Evolutionary conservation across 805 yeast genomes (phyloP).

Genomic region (Kodamaea fukazawae): DNA sequence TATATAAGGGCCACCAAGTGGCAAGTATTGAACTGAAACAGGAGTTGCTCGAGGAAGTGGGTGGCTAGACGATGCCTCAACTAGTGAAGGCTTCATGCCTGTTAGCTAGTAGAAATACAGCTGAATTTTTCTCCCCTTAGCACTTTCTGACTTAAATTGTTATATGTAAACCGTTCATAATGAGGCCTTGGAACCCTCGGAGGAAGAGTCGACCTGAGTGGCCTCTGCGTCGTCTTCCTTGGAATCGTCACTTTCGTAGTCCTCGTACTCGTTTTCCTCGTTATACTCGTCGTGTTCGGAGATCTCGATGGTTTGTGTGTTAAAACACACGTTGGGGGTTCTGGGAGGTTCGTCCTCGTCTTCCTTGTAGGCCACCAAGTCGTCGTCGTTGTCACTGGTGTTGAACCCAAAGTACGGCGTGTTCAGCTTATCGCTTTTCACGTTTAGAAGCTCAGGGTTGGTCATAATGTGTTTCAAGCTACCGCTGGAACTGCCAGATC

Average conservation of each 20-base stretch:
- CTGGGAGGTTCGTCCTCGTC: neutral
- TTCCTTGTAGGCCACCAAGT: conserved; percentile 9
- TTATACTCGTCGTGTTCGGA: neutral
- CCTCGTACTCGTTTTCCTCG: conserved; percentile 3
- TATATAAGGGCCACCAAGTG: too few species aligned
- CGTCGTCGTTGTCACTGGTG: conserved; percentile 13
- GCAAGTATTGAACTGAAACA: too few species aligned
- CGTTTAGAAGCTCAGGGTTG: neutral
- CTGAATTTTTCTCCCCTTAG: too few species aligned
- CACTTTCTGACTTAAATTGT: too few species aligned
- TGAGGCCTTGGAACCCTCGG: neutral
- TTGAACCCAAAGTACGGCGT: conserved; percentile 4
- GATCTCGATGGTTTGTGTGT: neutral
- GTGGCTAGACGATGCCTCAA: too few species aligned
- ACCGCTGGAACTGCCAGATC: conserved; percentile 13
- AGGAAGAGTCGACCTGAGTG: conserved; percentile 3
- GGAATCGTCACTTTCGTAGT: conserved; percentile 8
- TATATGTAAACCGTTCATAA: too few species aligned
- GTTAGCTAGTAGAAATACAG: too few species aligned
- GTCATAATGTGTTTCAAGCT: neutral
- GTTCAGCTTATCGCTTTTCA: conserved; percentile 1
- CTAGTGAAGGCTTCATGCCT: too few species aligned
- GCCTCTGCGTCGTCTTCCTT: conserved; percentile 7
- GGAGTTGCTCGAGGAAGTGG: too few species aligned
- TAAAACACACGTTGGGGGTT: conserved; percentile 2